Base-by-base conservation (phyloP, 176 grass and related monocot species). In the Oryza officinalis region DNA sequence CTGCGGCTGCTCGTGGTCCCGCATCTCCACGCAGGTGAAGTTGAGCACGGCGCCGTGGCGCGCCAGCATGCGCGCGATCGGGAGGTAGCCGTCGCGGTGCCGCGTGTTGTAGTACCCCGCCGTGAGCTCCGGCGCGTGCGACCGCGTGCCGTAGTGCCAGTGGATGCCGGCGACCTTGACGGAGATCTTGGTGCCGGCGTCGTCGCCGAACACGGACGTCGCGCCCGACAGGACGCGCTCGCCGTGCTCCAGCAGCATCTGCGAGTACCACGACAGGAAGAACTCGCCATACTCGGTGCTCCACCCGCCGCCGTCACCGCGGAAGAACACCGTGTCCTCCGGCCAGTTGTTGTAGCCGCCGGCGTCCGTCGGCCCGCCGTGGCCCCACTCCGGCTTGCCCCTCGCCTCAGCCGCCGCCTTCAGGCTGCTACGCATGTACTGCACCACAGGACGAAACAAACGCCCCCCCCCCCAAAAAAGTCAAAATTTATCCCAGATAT, bases 11-110 rank as follows among this genome's bases (percentile, higher is more conserved):
- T 97, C 94, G 50, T 63, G 77, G 87, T 97, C 82, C 6, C 91
- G 72, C 89, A 97, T 97, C 89, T 94, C 91, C 13, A 97, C 71
- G 84, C 91, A 94, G 12, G 89, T 97, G 86, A 97, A 93, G 85
- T 89, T 97, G 87, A 96, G 89, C 68, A 96, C 88, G 0, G 80
- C 91, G 63, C 86, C 84, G 78, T 93, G 84, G 5, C 84, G 76
- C 0, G 40, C 77, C 47, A 96, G 84, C 28, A 60, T 52, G 20
- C 25, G 65, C 18, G 91, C 88, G 60, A 96, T 71, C 15, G 86
- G 86, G 43, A 80, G 57, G 85, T 96, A 96, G 25, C 94, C 88
- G 73, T 96, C 88, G 69, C 30, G 81, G 72, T 57, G 32, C 11
- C 86, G 74, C 13, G 94, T 97, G 89, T 89, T 97, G 77, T 91